These are phyloP conservation scores for Zygosaccharomyces gambellarensis DNA, from an alignment of 805 yeast species.

Conservation along the genomic window DNA sequence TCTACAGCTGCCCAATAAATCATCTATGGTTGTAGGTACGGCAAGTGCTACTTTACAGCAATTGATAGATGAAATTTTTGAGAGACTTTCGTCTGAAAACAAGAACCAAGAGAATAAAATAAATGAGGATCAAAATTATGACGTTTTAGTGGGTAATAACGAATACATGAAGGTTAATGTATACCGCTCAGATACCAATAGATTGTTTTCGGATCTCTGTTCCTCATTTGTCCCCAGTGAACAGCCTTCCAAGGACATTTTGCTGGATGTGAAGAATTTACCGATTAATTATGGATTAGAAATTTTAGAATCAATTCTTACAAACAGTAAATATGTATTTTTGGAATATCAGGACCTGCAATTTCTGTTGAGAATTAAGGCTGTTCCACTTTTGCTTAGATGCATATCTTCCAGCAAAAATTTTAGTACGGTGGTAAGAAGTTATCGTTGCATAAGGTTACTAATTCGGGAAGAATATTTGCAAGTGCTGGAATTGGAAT, in stretches of 20 bases:
- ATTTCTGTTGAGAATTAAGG: slow-evolving; percentile 56
- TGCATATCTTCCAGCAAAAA: slow-evolving; percentile 51
- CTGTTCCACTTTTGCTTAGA: slow-evolving; percentile 72
- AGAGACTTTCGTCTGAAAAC: slow-evolving; percentile 41
- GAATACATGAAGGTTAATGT: slow-evolving; percentile 42
- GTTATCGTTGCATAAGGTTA: slow-evolving; percentile 63
- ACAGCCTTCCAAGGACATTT: slow-evolving; percentile 21
- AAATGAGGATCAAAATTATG: slow-evolving; percentile 25
- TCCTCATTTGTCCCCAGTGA: slow-evolving; percentile 34
- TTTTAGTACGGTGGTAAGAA: slow-evolving; percentile 70
- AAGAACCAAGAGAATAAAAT: slow-evolving; percentile 36
- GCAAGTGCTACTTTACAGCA: slow-evolving; percentile 94
- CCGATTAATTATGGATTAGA: slow-evolving; percentile 73
- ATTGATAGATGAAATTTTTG: slow-evolving; percentile 71
- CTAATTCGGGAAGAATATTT: slow-evolving; percentile 57
- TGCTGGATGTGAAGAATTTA: slow-evolving; percentile 47
- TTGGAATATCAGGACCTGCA: slow-evolving; percentile 58
- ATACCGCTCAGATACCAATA: slow-evolving; percentile 62
- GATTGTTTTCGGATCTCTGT: slow-evolving; percentile 70
- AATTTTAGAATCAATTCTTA: slow-evolving; percentile 70
- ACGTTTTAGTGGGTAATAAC: slow-evolving; percentile 45
- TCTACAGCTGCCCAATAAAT: slow-evolving; percentile 62
- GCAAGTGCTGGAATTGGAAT: slow-evolving; percentile 60
- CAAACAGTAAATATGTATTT: slow-evolving; percentile 57
- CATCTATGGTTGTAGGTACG: slow-evolving; percentile 76